Base-by-base conservation (phyloP, 148 eudicot species). In the Talinum fruticosum region DNA sequence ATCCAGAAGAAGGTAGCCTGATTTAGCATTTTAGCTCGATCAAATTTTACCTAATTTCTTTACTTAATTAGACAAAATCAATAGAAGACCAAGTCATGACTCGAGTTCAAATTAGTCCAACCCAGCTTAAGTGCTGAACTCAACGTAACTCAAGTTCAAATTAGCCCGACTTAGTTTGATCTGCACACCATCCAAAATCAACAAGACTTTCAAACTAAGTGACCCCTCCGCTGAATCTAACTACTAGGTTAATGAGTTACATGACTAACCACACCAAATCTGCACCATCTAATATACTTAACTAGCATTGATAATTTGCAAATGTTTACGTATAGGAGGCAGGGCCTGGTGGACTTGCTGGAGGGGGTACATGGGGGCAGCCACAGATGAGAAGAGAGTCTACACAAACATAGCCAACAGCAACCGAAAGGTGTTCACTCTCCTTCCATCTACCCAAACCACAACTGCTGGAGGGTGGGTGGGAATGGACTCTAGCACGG, bases 331-430 rank as follows among this genome's bases (percentile, higher is more conserved):
- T 26, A 77, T 70, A 88, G 89, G 86, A 84, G 57, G 87, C 86
- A 62, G 87, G 91, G 33, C 87, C 87, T 1, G 89, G 87, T 33
- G 82, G 91, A 4, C 7, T 33, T 5, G 30, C 21, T 0, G 89
- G 87, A 74, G 89, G 89, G 30, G 91, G 89, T 3, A 84, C 73
- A 0, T 86, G 86, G 91, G 91, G 89, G 81, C 91, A 5, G 91
- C 89, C 66, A 86, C 91, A 0, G 91, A 88, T 49, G 72, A 28
- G 16, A 69, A 14, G 66, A 62, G 80, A 6, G 70, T 79, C 36
- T 88, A 88, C 68, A 88, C 88, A 10, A 88, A 88, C 85, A 86
- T 88, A 33, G 86, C 81, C 75, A 86, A 86, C 74, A 69, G 83
- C 53, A 15, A 34, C 8, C 6, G 26, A 2, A 29, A 45, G 23